A percentile compares a stretch with the other conserved stretches of the same genome.
Conservation (phyloP, 1,284 basidiomycete species). For the Tilletia walkeri region DNA sequence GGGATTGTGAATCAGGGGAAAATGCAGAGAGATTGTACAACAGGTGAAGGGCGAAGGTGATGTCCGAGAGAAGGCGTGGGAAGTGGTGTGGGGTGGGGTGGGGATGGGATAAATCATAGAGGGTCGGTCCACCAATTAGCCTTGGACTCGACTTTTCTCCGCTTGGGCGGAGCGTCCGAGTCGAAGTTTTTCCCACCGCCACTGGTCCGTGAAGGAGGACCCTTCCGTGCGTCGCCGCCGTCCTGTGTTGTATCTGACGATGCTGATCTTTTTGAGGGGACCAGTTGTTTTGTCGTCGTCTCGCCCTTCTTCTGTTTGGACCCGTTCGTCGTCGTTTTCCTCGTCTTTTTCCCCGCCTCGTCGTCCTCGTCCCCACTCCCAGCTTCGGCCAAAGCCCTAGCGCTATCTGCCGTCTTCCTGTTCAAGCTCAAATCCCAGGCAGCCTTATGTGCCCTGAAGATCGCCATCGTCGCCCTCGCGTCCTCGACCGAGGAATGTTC, state of each 20-base stretch:
- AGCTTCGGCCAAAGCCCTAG: background rate
- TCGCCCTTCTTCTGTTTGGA: too few species aligned
- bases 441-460: constrained; percentile 81
- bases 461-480: constrained; percentile 90
- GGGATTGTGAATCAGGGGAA: too few species aligned
- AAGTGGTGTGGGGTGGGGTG: too few species aligned
- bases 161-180: background rate
- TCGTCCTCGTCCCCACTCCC: background rate
- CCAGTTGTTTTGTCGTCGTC: too few species aligned
- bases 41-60: too few species aligned
- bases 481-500: constrained; percentile 63
- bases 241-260: too few species aligned
- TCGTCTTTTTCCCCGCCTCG: constrained; percentile 2
- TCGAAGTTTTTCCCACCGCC: too few species aligned
- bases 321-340: background rate
- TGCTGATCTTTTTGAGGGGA: too few species aligned
- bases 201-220: too few species aligned
- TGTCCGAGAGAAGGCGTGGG: too few species aligned
- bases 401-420: constrained; percentile 30
- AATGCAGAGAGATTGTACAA: too few species aligned
- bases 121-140: constrained; percentile 12
- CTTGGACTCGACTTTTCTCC: constrained; percentile 7
- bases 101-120: background rate
- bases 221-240: too few species aligned
- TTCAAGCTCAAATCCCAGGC: constrained; percentile 69